A percentile compares a stretch with the other conserved stretches of the same genome.
Evolutionary conservation across 2,329 filamentous ascomycete genomes (phyloP).

Genomic region (Exophiala lecanii-corni): DNA sequence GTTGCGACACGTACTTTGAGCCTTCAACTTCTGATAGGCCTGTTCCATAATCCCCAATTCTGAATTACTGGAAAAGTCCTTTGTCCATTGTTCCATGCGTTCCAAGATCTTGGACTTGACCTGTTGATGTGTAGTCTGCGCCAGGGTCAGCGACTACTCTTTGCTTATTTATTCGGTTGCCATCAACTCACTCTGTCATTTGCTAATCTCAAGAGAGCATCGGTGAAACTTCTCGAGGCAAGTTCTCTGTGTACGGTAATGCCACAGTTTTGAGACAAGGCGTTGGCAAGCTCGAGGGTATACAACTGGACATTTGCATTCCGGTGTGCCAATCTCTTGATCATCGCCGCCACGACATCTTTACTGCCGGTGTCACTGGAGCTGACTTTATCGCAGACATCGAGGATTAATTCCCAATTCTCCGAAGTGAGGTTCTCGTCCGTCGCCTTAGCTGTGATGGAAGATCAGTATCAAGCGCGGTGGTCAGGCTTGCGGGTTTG

Average conservation of each 20-base stretch:
- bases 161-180: slow-evolving; percentile 2
- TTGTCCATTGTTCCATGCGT: slow-evolving; percentile 92
- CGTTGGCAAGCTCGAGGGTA: slow-evolving; percentile 85
- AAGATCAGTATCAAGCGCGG: slow-evolving; percentile 26
- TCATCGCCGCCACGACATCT: slow-evolving; percentile 82
- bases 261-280: slow-evolving; percentile 87
- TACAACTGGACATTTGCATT: slow-evolving; percentile 97
- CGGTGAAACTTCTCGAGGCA: slow-evolving; percentile 87
- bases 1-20: slow-evolving; percentile 49
- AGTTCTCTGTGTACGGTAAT: slow-evolving; percentile 82
- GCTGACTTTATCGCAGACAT: slow-evolving; percentile 57
- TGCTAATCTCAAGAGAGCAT: slow-evolving; percentile 83
- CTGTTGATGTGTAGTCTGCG: slow-evolving; percentile 81
- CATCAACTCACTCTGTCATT: slow-evolving; percentile 62
- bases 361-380: slow-evolving; percentile 50
- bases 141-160: slow-evolving; percentile 10
- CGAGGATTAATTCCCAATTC: slow-evolving; percentile 68
- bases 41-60: slow-evolving; percentile 98
- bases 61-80: slow-evolving; percentile 85
- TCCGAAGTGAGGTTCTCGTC: slow-evolving; percentile 95
- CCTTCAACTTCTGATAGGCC: slow-evolving; percentile 82
- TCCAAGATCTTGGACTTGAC: slow-evolving; percentile 97
- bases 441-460: slow-evolving; percentile 67
- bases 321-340: slow-evolving; percentile 84
- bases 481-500: too few relatives aligned